Percentiles rank a stretch among this genome's conserved stretches.
phyloP scores from a whole-genome alignment of 164 flowering plant species.

The Euptelea pleiosperma region DNA sequence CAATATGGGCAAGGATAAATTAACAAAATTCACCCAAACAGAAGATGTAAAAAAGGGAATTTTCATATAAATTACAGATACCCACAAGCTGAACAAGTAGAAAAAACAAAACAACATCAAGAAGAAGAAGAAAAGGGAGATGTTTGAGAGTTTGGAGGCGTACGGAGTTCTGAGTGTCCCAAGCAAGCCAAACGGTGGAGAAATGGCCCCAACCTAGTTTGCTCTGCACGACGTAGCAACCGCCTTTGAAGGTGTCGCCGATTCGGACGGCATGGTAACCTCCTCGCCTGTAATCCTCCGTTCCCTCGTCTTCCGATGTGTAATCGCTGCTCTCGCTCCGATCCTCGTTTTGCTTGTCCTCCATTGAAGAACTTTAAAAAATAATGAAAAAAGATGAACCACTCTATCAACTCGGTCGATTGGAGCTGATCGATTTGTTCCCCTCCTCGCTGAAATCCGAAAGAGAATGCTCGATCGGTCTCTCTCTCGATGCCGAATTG shows the following conservation, averaged over 20 bases:
- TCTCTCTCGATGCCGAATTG: too few species aligned
- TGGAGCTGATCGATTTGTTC: too few species aligned
- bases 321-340: constrained; percentile 43
- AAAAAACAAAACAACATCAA: not conserved
- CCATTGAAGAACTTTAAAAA: constrained; percentile 14
- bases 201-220: constrained; percentile 88
- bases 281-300: constrained; percentile 62
- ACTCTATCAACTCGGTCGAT: not conserved
- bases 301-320: constrained; percentile 72
- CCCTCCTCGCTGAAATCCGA: too few species aligned
- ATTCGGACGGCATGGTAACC: constrained; percentile 71
- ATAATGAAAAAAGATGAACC: too few species aligned
- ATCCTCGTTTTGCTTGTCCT: constrained; percentile 22
- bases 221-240: constrained; percentile 57
- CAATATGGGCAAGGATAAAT: not conserved
- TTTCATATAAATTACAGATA: not conserved
- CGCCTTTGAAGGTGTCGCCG: constrained; percentile 56
- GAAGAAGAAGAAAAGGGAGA: not conserved
- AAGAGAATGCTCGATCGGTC: too few species aligned
- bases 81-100: too few species aligned
- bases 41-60: not conserved
- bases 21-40: too few species aligned
- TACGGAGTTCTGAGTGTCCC: constrained; percentile 53
- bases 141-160: not conserved
- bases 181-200: constrained; percentile 81